Evolutionary conservation across 306 rosid species (phyloP).

Genomic region (Dalbergia oliveri): DNA sequence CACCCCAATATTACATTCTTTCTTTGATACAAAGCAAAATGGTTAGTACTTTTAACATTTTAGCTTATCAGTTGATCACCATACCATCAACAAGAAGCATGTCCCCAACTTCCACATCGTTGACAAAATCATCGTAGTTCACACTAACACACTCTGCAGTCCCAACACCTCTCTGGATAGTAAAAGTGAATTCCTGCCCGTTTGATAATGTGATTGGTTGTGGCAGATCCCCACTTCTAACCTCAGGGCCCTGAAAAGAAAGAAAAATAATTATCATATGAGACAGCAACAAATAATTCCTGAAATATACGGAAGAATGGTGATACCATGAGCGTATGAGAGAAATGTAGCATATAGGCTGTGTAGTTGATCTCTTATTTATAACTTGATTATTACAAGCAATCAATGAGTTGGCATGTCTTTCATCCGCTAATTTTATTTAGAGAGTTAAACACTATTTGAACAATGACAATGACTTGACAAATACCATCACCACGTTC

Average conservation of each 20-base stretch:
- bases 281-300: not conserved
- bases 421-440: too few relatives aligned
- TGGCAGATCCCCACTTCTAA: conserved; percentile 98
- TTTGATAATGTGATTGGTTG: conserved; percentile 72
- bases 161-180: conserved; percentile 92
- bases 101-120: conserved; percentile 89
- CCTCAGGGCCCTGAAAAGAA: conserved; percentile 91
- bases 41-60: not conserved
- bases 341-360: conserved; percentile 3
- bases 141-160: conserved; percentile 94
- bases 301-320: not conserved
- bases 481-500: not conserved
- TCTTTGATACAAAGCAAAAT: not conserved
- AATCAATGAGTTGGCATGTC: not conserved
- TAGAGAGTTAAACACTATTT: not conserved
- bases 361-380: conserved; percentile 16
- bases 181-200: conserved; percentile 97
- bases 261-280: conserved; percentile 25
- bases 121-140: conserved; percentile 97
- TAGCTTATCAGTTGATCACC: conserved; percentile 9
- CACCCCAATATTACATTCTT: not conserved
- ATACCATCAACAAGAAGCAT: conserved; percentile 99
- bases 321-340: not conserved
- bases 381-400: conserved; percentile 15
- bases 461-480: not conserved